These are phyloP conservation scores for Lichtheimia ramosa DNA, from an alignment of 371 early-diverging fungal species.

Conservation along the genomic window DNA sequence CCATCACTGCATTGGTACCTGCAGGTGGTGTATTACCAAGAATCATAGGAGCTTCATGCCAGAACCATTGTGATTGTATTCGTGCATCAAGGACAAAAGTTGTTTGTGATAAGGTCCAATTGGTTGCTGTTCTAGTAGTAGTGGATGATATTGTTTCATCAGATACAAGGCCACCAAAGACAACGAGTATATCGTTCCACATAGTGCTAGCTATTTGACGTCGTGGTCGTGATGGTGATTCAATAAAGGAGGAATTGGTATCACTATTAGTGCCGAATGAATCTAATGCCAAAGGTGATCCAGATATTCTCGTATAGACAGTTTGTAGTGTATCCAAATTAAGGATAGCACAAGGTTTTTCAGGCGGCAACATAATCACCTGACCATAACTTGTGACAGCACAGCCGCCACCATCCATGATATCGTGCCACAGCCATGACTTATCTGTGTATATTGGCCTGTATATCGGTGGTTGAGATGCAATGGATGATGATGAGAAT, in stretches of 20 bases:
- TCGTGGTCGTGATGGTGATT: neutral
- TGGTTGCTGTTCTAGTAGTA: neutral
- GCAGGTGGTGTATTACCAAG: conserved; percentile 1
- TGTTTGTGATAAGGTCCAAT: neutral
- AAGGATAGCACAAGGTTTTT: neutral
- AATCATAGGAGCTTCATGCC: conserved; percentile 8
- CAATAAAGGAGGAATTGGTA: neutral
- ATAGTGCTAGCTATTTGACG: conserved; percentile 8
- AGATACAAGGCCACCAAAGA: conserved; percentile 2
- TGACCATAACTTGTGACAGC: conserved; percentile 22
- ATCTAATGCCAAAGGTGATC: neutral
- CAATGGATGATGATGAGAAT: conserved; percentile 1
- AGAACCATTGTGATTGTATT: conserved; percentile 1
- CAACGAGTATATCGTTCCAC: conserved; percentile 13
- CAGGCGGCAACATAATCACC: conserved; percentile 9
- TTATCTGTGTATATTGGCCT: too few relatives aligned
- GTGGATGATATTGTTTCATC: neutral
- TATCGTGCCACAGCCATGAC: neutral
- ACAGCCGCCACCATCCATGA: conserved; percentile 12
- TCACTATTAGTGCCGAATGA: neutral
- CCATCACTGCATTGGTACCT: conserved; percentile 4
- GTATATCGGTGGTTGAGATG: neutral
- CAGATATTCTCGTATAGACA: neutral
- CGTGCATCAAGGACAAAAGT: conserved; percentile 15
- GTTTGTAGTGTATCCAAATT: conserved; percentile 4